Percentiles rank a stretch among this genome's conserved stretches.
Conservation (phyloP, 495 filamentous ascomycete genomes). For the Penicillium psychrofluorescens region DNA sequence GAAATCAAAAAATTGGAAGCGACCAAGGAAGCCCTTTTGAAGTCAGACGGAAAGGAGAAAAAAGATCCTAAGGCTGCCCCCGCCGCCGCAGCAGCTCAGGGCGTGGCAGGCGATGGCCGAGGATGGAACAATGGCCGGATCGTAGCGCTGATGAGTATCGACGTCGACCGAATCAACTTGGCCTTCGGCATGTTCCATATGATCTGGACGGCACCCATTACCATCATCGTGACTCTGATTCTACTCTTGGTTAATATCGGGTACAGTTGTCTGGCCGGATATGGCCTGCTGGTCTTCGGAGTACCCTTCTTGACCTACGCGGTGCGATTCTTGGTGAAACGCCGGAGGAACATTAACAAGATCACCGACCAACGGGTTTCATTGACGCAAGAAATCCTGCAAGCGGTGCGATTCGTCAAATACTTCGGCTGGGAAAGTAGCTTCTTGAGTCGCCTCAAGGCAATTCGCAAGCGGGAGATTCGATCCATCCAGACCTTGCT, state of each 20-base stretch:
- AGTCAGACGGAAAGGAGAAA: slow-evolving; percentile 25
- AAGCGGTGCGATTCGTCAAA: slow-evolving; percentile 89
- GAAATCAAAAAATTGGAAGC: slow-evolving; percentile 23
- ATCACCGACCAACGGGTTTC: slow-evolving; percentile 87
- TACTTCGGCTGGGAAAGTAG: slow-evolving; percentile 90
- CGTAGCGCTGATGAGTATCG: slow-evolving; percentile 86
- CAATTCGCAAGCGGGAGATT: slow-evolving; percentile 70
- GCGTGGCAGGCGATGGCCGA: slow-evolving; percentile 55
- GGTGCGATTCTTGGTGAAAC: slow-evolving; percentile 61
- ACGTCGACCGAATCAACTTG: slow-evolving; percentile 83
- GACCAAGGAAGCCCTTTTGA: slow-evolving; percentile 38
- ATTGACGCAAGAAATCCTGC: slow-evolving; percentile 86
- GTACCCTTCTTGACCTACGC: slow-evolving; percentile 68
- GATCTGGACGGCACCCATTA: slow-evolving; percentile 76
- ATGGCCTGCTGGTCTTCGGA: slow-evolving; percentile 70
- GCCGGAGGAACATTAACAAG: slow-evolving; percentile 76
- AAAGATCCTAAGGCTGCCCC: slow-evolving; percentile 11
- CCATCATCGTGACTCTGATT: slow-evolving; percentile 67
- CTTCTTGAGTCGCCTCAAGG: slow-evolving; percentile 68
- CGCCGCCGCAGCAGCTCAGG: slow-evolving; percentile 16
- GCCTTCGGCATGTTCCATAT: slow-evolving; percentile 84
- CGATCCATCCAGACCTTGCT: slow-evolving; percentile 70
- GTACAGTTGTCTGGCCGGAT: slow-evolving; percentile 83
- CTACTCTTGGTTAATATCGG: slow-evolving; percentile 77
- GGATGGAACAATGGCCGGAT: slow-evolving; percentile 91